Evolutionary conservation across 257 asterid genomes (phyloP), one percentile per base, ranked within the genome.

Genomic region (Solanum peruvianum): DNA sequence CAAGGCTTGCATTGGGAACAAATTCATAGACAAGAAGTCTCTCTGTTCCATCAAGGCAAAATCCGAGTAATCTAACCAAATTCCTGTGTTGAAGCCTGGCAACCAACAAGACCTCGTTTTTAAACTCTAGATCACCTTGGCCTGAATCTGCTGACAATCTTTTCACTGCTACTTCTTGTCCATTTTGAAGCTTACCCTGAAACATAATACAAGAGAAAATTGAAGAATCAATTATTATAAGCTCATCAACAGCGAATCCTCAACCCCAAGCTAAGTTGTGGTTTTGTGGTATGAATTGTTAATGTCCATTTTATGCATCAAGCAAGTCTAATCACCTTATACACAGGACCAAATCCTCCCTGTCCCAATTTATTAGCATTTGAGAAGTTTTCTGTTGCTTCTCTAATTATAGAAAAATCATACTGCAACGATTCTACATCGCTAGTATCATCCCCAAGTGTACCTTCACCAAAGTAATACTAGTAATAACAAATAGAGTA

Each of bases 121-220:
- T 67, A 6, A 67, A 67, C 2, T 67, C 82, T 33, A 47, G 67
- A 33, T 9, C 45, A 14, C 92, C 90, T 86, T 83, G 90, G 3
- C 56, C 13, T 23, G 90, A 89, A 11, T 27, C 70, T 69, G 35
- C 71, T 15, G 88, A 89, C 15, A 90, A 31, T 13, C 90, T 87
- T 62, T 89, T 90, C 82, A 90, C 91, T 0, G 92, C 92, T 82
- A 90, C 31, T n/a, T n/a, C 71, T 60, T 87, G 69, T 25, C 89
- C 91, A 31, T 84, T 77, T 7, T 25, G 0, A 10, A 91, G 66
- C 21, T 41, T 45, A 70, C 91, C 91, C 91, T 90, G 82, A 76
- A 13, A n/a, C 35, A 47, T 16, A 81, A n/a, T 21, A 58, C 3
- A 6, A 42, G 11, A 27, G 12, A 12, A 41, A 16, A 9, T n/a